Evolutionary conservation across 192 early-diverging fungal species (phyloP).

Genomic region (Coemansia sp.): DNA sequence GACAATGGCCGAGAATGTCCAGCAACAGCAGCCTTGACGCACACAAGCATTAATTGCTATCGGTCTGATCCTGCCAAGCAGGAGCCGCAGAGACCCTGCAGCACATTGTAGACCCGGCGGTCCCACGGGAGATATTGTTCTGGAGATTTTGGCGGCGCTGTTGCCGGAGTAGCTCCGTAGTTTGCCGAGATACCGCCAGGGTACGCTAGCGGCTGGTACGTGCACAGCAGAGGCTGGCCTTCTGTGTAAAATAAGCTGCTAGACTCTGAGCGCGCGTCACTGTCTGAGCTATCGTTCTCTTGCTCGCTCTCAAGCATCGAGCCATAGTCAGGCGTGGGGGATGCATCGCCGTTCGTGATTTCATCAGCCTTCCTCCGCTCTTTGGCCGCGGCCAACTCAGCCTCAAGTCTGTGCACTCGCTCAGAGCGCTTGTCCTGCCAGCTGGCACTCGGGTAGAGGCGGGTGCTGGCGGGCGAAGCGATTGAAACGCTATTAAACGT

Average conservation of each 20-base stretch:
- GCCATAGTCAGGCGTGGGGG: slow-evolving; percentile 18
- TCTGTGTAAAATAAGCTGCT: slow-evolving; percentile 47
- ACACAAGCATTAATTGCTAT: not conserved
- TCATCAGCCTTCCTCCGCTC: slow-evolving; percentile 8
- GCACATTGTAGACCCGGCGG: slow-evolving; percentile 9
- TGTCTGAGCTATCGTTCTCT: not conserved
- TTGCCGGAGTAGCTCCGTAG: not conserved
- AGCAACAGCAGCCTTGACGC: slow-evolving; percentile 1
- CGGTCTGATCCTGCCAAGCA: slow-evolving; percentile 8
- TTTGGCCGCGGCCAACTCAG: slow-evolving; percentile 25
- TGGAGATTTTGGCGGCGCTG: slow-evolving; percentile 16
- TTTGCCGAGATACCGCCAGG: not conserved
- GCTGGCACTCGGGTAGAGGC: slow-evolving; percentile 1
- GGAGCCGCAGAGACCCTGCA: slow-evolving; percentile 11
- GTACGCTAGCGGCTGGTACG: slow-evolving; percentile 33
- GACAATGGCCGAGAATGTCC: not conserved
- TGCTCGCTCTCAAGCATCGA: slow-evolving; percentile 35
- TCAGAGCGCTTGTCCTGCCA: slow-evolving; percentile 40
- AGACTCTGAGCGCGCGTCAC: slow-evolving; percentile 17
- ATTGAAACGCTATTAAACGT: slow-evolving; percentile 17
- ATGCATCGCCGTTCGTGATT: not conserved
- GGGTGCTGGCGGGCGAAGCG: not conserved
- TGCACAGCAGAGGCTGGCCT: slow-evolving; percentile 48
- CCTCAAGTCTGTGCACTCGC: slow-evolving; percentile 38
- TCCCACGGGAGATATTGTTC: slow-evolving; percentile 47